These are phyloP conservation scores for Solanum pinnatisectum DNA, from an alignment of 257 asterid genomes.

Conservation along the genomic window DNA sequence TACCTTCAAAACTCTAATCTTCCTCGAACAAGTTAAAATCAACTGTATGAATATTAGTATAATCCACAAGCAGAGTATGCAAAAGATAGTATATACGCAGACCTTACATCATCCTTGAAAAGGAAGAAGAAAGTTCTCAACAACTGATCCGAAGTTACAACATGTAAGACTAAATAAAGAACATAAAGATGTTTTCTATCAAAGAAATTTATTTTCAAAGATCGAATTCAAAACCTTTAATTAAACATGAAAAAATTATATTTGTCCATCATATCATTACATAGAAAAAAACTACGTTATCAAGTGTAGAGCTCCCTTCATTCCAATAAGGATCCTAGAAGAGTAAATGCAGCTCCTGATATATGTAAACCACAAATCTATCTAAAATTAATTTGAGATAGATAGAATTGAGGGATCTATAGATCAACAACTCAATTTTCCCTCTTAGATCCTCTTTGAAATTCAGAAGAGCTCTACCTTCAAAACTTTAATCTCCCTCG, in stretches of 20 bases:
- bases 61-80: background rate
- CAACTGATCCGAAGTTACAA: background rate
- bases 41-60: background rate
- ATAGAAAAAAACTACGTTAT: background rate
- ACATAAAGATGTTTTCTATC: too few relatives aligned
- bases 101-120: background rate
- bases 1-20: conserved; percentile 28
- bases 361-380: conserved; percentile 77
- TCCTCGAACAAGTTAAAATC: background rate
- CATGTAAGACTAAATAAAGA: background rate
- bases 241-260: background rate
- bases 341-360: conserved; percentile 50
- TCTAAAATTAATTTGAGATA: background rate
- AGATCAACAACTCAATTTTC: conserved; percentile 61
- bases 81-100: background rate
- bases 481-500: conserved; percentile 5
- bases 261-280: background rate
- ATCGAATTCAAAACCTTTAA: too few relatives aligned
- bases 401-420: conserved; percentile 76
- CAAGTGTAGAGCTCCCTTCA: conserved; percentile 81
- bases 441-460: conserved; percentile 70
- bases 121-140: background rate
- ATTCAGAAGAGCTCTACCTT: conserved; percentile 79
- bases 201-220: too few relatives aligned
- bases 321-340: conserved; percentile 58